phyloP scores from a whole-genome alignment of 78 protist species.

The Isochrysis galbana region DNA sequence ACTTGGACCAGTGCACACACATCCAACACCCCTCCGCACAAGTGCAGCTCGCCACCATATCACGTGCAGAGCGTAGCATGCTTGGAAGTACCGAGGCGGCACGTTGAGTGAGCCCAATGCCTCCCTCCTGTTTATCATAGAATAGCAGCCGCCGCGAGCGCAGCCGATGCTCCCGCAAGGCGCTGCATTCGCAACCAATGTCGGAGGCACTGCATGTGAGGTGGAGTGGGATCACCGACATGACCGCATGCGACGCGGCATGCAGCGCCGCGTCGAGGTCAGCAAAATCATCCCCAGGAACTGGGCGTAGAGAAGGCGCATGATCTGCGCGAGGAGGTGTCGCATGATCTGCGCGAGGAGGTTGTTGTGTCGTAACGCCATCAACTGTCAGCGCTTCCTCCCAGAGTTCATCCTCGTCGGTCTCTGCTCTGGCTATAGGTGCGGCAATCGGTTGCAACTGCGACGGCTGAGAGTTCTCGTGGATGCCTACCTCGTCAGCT shows the following conservation, averaged over 20 bases:
- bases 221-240: background rate
- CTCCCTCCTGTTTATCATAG: background rate
- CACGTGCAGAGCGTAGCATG: background rate
- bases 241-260: conserved; percentile 1
- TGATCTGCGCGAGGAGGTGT: no score
- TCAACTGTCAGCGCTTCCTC: background rate
- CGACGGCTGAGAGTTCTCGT: background rate
- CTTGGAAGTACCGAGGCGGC: background rate
- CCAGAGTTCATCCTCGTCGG: background rate
- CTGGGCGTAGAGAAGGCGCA: no score
- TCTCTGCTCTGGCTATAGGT: background rate
- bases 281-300: no score
- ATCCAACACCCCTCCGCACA: background rate
- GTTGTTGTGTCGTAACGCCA: no score
- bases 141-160: background rate
- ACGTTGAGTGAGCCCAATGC: background rate
- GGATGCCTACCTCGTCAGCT: no score
- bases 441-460: background rate
- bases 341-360: no score
- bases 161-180: background rate
- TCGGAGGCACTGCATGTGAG: background rate
- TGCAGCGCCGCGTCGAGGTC: background rate
- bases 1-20: background rate
- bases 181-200: background rate
- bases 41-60: background rate